A percentile compares a stretch with the other conserved stretches of the same genome.
Evolutionary conservation across 345 rosid genomes (phyloP).

Genomic region (Erodium maritimum): DNA sequence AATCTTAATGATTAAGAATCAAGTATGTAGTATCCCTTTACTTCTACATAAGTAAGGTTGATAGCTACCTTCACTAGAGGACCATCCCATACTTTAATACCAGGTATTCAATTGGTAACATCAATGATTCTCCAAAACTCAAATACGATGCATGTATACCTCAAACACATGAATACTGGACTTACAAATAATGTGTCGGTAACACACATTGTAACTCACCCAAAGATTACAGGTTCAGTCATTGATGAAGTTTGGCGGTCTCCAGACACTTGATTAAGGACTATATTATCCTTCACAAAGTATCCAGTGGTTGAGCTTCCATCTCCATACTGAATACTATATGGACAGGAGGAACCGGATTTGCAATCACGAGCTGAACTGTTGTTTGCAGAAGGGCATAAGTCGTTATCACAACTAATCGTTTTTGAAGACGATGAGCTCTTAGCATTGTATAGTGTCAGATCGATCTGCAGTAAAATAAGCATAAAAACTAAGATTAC

Average conservation of each 20-base stretch:
- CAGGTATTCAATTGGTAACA: too few species aligned
- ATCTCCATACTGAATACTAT: slow-evolving; percentile 32
- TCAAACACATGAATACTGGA: neutral
- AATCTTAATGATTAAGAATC: too few species aligned
- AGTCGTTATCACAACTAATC: slow-evolving; percentile 22
- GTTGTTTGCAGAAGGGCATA: slow-evolving; percentile 24
- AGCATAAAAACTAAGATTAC: neutral
- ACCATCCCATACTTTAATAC: too few species aligned
- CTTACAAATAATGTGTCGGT: neutral
- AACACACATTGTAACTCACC: slow-evolving; percentile 16
- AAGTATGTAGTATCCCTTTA: too few species aligned
- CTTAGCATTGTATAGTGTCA: slow-evolving; percentile 26
- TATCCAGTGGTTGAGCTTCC: slow-evolving; percentile 41
- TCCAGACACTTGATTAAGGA: slow-evolving; percentile 20
- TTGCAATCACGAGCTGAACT: slow-evolving; percentile 24
- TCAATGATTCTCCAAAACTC: too few species aligned
- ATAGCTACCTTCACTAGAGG: too few species aligned
- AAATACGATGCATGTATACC: too few species aligned
- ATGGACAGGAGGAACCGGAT: slow-evolving; percentile 19
- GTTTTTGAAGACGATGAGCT: slow-evolving; percentile 15
- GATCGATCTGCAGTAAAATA: slow-evolving; percentile 19
- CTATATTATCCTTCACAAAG: slow-evolving; percentile 27
- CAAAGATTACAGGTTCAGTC: slow-evolving; percentile 25
- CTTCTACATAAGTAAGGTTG: too few species aligned
- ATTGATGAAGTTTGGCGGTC: slow-evolving; percentile 20